Percentiles rank a stretch among this genome's conserved stretches.
These are phyloP conservation scores for Neurospora tetraspora DNA, from an alignment of 495 filamentous ascomycete genomes.

Conservation along the genomic window DNA sequence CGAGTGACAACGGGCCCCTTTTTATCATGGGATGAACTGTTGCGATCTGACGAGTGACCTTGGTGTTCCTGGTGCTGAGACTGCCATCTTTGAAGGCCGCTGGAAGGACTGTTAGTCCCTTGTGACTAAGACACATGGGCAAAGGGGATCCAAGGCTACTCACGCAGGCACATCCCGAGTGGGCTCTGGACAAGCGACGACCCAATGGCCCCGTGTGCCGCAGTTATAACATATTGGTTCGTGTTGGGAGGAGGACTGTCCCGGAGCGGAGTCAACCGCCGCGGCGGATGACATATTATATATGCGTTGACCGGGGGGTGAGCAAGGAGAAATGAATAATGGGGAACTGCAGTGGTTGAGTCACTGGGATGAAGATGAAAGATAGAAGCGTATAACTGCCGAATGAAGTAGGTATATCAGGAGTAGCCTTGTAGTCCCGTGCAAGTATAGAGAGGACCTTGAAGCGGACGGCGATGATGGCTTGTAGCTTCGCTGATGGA, in stretches of 20 bases:
- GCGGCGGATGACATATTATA: conserved; percentile 10
- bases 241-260: conserved; percentile 20
- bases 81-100: conserved; percentile 30
- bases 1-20: conserved; percentile 35
- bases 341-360: neutral
- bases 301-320: neutral
- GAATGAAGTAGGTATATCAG: neutral
- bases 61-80: conserved; percentile 28
- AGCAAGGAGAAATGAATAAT: neutral
- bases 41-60: conserved; percentile 18
- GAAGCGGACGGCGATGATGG: neutral
- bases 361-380: neutral
- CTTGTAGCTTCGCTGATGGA: neutral
- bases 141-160: conserved; percentile 24
- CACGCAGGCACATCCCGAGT: conserved; percentile 46
- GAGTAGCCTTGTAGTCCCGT: neutral
- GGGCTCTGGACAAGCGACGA: conserved; percentile 40
- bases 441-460: neutral
- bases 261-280: conserved; percentile 23
- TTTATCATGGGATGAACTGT: conserved; percentile 17
- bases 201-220: conserved; percentile 36
- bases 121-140: neutral
- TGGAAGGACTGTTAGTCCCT: conserved; percentile 15
- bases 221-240: conserved; percentile 44
- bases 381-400: neutral